Evolutionary conservation across 805 yeast species (phyloP).

Genomic region (Clavispora phyllophila): DNA sequence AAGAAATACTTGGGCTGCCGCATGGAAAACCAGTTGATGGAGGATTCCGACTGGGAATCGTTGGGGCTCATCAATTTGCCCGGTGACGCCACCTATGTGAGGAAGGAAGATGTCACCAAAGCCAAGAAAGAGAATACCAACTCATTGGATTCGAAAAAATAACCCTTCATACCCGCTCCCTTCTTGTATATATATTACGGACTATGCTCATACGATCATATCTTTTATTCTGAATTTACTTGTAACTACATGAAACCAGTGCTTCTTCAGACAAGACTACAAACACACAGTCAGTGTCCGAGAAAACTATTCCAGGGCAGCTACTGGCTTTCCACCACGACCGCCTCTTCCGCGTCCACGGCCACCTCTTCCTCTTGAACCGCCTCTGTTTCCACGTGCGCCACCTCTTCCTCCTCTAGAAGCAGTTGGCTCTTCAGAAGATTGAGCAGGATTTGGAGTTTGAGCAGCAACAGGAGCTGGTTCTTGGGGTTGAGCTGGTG

Average conservation of each 20-base stretch:
- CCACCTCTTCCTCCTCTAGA: constrained; percentile 16
- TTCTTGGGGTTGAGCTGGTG: neutral
- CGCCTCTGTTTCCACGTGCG: constrained; percentile 4
- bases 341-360: constrained; percentile 13
- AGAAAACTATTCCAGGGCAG: constrained; percentile 9
- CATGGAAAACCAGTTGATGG: constrained; percentile 66
- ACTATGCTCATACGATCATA: neutral
- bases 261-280: neutral
- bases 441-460: neutral
- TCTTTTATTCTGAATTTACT: neutral
- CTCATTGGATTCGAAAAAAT: neutral
- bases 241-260: neutral
- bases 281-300: neutral
- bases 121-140: neutral
- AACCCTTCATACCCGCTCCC: too few relatives aligned
- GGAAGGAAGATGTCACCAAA: neutral
- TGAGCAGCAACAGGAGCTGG: neutral
- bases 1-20: constrained; percentile 78
- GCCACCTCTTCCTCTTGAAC: constrained; percentile 3
- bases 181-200: neutral
- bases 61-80: constrained; percentile 40
- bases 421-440: constrained; percentile 4
- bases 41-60: constrained; percentile 38
- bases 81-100: constrained; percentile 20
- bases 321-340: constrained; percentile 1